phyloP scores from a whole-genome alignment of 495 filamentous ascomycete genomes.

The Trypethelium eluteriae region DNA sequence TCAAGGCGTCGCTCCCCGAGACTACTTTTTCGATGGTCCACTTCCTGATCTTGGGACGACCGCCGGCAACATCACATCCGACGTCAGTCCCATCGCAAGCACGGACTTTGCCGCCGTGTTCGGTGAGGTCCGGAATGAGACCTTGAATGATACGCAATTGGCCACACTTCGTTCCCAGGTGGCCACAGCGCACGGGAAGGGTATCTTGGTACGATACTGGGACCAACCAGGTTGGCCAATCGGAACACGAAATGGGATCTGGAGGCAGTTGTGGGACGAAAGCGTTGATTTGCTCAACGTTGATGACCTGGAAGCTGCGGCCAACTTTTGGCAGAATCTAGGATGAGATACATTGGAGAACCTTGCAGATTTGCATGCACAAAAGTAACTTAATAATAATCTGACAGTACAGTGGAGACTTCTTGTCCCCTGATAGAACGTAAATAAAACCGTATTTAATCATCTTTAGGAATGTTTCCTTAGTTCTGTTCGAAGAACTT shows the following conservation, averaged over 20 bases:
- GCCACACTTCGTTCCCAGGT: slow-evolving; percentile 34
- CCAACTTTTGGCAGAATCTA: slow-evolving; percentile 33
- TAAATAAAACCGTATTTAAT: too few species aligned
- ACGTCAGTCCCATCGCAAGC: slow-evolving; percentile 29
- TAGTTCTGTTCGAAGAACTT: too few species aligned
- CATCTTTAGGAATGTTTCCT: too few species aligned
- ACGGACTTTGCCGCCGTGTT: slow-evolving; percentile 26
- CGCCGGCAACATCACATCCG: slow-evolving; percentile 31
- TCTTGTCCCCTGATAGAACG: too few species aligned
- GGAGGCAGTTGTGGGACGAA: slow-evolving; percentile 32
- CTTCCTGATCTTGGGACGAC: slow-evolving; percentile 42
- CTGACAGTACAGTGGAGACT: not conserved
- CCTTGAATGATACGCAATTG: slow-evolving; percentile 33
- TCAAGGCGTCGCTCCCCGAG: slow-evolving; percentile 41
- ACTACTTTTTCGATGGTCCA: slow-evolving; percentile 58
- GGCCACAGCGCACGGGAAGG: slow-evolving; percentile 34
- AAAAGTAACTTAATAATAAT: not conserved
- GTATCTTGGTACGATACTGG: slow-evolving; percentile 37
- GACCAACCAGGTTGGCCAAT: slow-evolving; percentile 36
- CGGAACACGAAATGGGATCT: slow-evolving; percentile 33
- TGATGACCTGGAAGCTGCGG: slow-evolving; percentile 37
- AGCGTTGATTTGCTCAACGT: slow-evolving; percentile 37
- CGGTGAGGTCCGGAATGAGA: slow-evolving; percentile 34
- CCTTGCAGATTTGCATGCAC: not conserved
- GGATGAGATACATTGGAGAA: not conserved